Conservation (phyloP, 371 early-diverging fungal genomes). For the Mucor indicus region DNA sequence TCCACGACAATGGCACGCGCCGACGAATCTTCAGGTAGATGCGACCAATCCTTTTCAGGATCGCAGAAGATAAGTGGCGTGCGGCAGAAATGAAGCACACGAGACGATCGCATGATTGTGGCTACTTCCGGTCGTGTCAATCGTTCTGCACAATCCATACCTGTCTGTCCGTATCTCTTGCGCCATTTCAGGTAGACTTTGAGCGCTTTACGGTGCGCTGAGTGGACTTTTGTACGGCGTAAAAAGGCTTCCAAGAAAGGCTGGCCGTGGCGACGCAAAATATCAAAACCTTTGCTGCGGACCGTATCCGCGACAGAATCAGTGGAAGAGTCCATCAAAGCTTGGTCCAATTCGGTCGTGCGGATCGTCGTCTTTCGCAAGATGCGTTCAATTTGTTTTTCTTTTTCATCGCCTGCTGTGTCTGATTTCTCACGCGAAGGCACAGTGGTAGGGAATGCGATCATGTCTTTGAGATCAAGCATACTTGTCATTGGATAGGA, state of each 20-base stretch:
- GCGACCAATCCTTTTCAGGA: conserved; percentile 33
- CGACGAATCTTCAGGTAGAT: conserved; percentile 16
- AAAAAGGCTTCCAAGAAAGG: conserved; percentile 55
- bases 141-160: conserved; percentile 36
- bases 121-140: conserved; percentile 49
- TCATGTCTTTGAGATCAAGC: conserved; percentile 25
- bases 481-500: conserved; percentile 9
- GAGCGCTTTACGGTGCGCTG: conserved; percentile 58
- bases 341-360: conserved; percentile 40
- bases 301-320: conserved; percentile 33
- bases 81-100: conserved; percentile 64
- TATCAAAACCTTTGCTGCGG: conserved; percentile 41
- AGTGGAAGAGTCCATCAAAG: conserved; percentile 45
- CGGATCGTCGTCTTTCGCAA: conserved; percentile 17
- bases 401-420: conserved; percentile 1
- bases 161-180: conserved; percentile 40
- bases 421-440: conserved; percentile 6
- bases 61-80: conserved; percentile 60
- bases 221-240: conserved; percentile 43
- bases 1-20: conserved; percentile 10
- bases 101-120: conserved; percentile 57
- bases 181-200: conserved; percentile 62
- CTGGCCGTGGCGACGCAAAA: conserved; percentile 55
- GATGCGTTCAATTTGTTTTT: conserved; percentile 14
- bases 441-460: conserved; percentile 14